Evolutionary conservation across 2,329 filamentous ascomycete species (phyloP), one percentile per base, ranked within the genome.

Genomic region (Venturiaceae sp.): DNA sequence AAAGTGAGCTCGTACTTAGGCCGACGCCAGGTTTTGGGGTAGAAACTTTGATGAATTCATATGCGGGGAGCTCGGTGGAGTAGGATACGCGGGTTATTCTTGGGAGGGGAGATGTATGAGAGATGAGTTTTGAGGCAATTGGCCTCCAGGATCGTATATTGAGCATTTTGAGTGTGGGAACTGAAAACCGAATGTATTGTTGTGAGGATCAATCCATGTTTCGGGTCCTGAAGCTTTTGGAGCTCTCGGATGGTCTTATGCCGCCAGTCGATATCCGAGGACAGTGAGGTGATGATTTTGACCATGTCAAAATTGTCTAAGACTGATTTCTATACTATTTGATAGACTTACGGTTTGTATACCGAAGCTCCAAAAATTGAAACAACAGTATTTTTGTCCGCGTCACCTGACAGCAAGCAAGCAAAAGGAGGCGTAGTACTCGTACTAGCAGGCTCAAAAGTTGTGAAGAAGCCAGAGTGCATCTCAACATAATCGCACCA

Each of bases 1-100:
- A 3, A 46, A 19, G 34, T 52, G 11, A 57, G 5, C 34, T 32
- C 62, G 61, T 80, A 96, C 92, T 88, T 76, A 96, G 82, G 2
- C 89, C 90, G 60, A 99, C 92, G 55, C 92, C 91, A n/a, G 89
- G 87, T 72, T 87, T 88, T 9, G 92, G 92, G 64, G 83, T 84
- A 19, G 89, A 90, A 55, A 90, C 85, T 65, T 94, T 78, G 65
- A 97, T 85, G 74, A 87, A 86, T 69, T 96, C 88, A 74, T 95
- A 96, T 57, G 72, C 73, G 60, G 62, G 41, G 26, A 37, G 67
- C 63, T 74, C 75, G 60, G 75, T 78, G 63, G 74, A 73, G 68
- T 76, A 53, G 14, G 16, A 77, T 59, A 74, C 72, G 55, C 82
- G 79, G 61, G 75, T 71, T 53, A 83, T 70, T 56, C 79, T 77